Evolutionary conservation across 805 yeast species (phyloP), one percentile per base, ranked within the genome.

Genomic region (Wickerhamiella bombiphila): DNA sequence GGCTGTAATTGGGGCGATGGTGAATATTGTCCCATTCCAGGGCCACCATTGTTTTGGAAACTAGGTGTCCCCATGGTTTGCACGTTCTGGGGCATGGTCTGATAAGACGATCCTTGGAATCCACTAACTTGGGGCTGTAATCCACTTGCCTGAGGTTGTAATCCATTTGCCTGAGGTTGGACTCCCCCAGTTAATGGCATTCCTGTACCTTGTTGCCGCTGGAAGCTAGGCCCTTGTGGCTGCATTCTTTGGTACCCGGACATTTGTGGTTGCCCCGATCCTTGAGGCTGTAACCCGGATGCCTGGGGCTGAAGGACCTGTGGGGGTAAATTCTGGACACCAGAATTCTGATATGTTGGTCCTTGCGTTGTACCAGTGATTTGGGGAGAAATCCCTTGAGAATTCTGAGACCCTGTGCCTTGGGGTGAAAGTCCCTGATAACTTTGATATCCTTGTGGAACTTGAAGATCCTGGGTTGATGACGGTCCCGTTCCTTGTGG

Each of bases 281-380:
- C 34, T 31, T 39, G 41, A 7, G 38, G 20, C 35, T 36, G 45
- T 15, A 42, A 14, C 18, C 37, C 39, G 36, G 26, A 21, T 6
- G 21, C 30, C 34, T 25, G 38, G 34, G n/a, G n/a, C n/a, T n/a
- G n/a, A n/a, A n/a, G n/a, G n/a, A n/a, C n/a, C n/a, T n/a, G n/a
- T n/a, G n/a, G n/a, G n/a, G n/a, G n/a, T n/a, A n/a, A n/a, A n/a
- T n/a, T n/a, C n/a, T n/a, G n/a, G n/a, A n/a, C n/a, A n/a, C n/a
- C n/a, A n/a, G n/a, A n/a, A n/a, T n/a, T n/a, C n/a, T n/a, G n/a
- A n/a, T n/a, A n/a, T n/a, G n/a, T n/a, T n/a, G n/a, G n/a, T n/a
- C n/a, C n/a, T n/a, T n/a, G n/a, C n/a, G n/a, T n/a, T n/a, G n/a
- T n/a, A n/a, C n/a, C n/a, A n/a, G n/a, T n/a, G n/a, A n/a, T n/a